Evolutionary conservation across 257 asterid species (phyloP), one percentile per base, ranked within the genome.

Genomic region (Euphrasia confusa): DNA sequence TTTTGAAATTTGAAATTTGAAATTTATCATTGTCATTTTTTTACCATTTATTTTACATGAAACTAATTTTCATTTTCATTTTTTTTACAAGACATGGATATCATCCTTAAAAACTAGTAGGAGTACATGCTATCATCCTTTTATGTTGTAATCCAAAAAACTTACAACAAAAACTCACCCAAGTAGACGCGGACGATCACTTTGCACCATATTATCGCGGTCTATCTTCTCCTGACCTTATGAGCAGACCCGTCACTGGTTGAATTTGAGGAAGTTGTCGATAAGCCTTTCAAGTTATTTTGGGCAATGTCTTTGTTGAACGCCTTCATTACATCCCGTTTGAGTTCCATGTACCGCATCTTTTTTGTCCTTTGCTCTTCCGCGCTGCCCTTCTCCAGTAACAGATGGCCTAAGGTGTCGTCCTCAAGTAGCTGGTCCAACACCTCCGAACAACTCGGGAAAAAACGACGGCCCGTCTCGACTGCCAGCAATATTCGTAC

Each of bases 371-470:
- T 71, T 32, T 79, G 96, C 75, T 88, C 97, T 69, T 88, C 95
- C 0, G 75, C 70, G 0, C 85, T 79, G 21, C 91, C 96, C 61
- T 66, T 83, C 50, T 91, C 96, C 64, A 88, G 58, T 12, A 78
- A 72, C 30, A 84, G 77, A 3, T 83, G 55, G 1, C 88, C 94
- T 0, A 82, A 70, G 2, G 75, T 61, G 18, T 88, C 98, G 56
- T 88, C 91, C 75, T 79, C 90, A 84, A 88, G 27, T 27, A 90
- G 77, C 72, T 62, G 82, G 68, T 91, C 98, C 44, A 91, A 72
- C 58, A 88, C 83, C 66, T 78, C 87, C 0, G 96, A 84, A 83
- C 94, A 91, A 60, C 80, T 84, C 4, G 98, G 97, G 80, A 88
- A 88, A 63, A 77, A 87, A 9, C 89, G 85, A 44, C 79, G 77